These are phyloP conservation scores for Tirmania nivea DNA, from an alignment of 495 filamentous ascomycete genomes.

Conservation along the genomic window DNA sequence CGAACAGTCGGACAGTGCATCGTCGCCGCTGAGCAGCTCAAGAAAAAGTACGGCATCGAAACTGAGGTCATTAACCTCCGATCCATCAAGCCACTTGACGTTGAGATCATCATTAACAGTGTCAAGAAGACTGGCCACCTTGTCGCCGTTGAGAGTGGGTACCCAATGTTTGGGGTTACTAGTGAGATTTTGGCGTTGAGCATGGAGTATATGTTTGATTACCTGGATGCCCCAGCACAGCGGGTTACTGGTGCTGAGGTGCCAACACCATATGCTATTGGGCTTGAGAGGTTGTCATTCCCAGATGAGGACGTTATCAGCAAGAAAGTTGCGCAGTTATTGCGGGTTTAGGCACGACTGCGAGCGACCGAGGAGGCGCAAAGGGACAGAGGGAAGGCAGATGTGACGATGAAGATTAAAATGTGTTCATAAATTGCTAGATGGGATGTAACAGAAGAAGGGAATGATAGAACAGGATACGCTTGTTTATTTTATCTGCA, in stretches of 20 bases:
- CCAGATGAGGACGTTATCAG: constrained; percentile 68
- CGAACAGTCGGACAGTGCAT: constrained; percentile 88
- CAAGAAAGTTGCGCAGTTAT: constrained; percentile 58
- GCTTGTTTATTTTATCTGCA: too few relatives aligned
- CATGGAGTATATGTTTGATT: constrained; percentile 97
- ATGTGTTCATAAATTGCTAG: too few relatives aligned
- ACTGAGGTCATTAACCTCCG: constrained; percentile 95
- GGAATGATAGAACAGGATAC: too few relatives aligned
- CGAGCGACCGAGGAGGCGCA: background rate
- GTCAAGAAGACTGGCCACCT: constrained; percentile 95
- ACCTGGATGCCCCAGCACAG: constrained; percentile 78
- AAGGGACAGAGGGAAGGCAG: background rate
- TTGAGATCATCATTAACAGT: constrained; percentile 83
- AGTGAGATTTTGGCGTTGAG: constrained; percentile 81
- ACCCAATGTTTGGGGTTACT: constrained; percentile 78
- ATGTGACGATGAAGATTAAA: background rate
- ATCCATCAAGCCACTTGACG: constrained; percentile 86
- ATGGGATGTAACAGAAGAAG: too few relatives aligned
- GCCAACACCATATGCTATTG: constrained; percentile 24
- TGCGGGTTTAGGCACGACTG: constrained; percentile 37
- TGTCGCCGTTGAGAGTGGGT: constrained; percentile 84
- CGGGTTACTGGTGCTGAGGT: constrained; percentile 84
- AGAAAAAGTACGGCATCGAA: constrained; percentile 90
- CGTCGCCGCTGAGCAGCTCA: constrained; percentile 64
- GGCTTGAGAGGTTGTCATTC: constrained; percentile 81